Conservation (phyloP, 2,329 filamentous ascomycete genomes). For the Balansia obtecta region DNA sequence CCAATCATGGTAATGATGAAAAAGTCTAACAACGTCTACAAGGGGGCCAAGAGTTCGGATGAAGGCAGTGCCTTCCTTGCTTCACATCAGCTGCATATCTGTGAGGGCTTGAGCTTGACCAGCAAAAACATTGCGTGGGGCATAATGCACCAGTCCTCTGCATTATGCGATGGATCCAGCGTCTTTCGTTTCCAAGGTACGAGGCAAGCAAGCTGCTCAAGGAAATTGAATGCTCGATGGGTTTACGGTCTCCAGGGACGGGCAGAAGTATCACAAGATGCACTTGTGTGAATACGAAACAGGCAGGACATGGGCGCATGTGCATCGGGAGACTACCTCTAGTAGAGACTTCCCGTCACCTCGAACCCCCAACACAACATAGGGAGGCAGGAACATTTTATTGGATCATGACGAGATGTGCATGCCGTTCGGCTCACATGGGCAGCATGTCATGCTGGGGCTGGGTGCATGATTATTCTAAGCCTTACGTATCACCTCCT, state of each 20-base stretch:
- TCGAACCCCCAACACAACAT: too few species aligned
- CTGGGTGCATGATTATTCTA: not conserved
- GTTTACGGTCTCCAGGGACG: too few species aligned
- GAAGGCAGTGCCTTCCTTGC: not conserved
- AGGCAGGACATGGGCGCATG: too few species aligned
- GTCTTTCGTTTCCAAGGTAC: not conserved
- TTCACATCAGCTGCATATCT: not conserved
- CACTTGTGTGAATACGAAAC: too few species aligned
- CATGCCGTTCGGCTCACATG: not conserved
- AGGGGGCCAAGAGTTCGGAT: not conserved
- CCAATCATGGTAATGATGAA: not conserved
- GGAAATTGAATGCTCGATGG: too few species aligned
- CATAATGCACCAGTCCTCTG: not conserved
- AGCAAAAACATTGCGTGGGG: not conserved
- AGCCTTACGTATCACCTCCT: too few species aligned
- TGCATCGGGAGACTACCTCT: too few species aligned
- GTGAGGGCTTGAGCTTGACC: not conserved
- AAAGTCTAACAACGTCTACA: not conserved
- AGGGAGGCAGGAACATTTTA: too few species aligned
- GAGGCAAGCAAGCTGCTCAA: not conserved
- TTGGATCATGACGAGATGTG: too few species aligned
- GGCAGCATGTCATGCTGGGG: too few species aligned
- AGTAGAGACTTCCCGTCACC: too few species aligned
- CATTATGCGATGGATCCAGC: not conserved
- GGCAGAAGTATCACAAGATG: too few species aligned